phyloP scores from a whole-genome alignment of 2,329 filamentous ascomycete species.

The Neoascochyta sp. region DNA sequence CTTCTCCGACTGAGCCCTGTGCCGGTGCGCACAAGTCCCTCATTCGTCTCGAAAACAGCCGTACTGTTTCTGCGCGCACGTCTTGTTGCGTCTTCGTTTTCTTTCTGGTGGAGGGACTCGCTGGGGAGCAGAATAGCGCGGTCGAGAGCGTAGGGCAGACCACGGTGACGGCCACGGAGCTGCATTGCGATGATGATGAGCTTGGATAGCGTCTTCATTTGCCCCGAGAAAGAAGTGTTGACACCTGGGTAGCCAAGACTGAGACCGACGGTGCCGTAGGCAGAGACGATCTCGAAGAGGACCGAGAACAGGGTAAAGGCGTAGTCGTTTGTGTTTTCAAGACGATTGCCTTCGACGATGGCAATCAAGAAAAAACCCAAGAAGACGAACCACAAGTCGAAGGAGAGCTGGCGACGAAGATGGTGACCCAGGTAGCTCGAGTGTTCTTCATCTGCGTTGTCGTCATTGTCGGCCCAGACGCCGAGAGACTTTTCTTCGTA shows the following conservation, averaged over 20 bases:
- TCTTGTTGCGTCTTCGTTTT: constrained; percentile 51
- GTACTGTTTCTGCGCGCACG: constrained; percentile 32
- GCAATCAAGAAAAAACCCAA: constrained; percentile 88
- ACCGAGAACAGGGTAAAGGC: constrained; percentile 49
- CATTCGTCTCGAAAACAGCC: constrained; percentile 10
- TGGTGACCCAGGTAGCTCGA: constrained; percentile 87
- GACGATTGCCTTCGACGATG: constrained; percentile 74
- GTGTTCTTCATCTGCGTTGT: constrained; percentile 51
- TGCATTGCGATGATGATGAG: constrained; percentile 65
- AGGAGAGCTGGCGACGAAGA: constrained; percentile 87
- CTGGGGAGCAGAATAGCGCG: constrained; percentile 66
- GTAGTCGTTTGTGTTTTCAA: constrained; percentile 59
- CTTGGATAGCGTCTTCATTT: constrained; percentile 71
- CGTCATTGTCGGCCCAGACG: constrained; percentile 57
- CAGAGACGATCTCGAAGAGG: constrained; percentile 43
- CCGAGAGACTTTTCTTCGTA: constrained; percentile 89
- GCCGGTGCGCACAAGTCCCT: constrained; percentile 15
- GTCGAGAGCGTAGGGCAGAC: constrained; percentile 64
- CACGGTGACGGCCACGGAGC: constrained; percentile 62
- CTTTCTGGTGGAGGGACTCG: constrained; percentile 60
- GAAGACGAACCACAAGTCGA: constrained; percentile 97
- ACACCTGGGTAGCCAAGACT: constrained; percentile 74
- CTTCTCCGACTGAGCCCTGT: constrained; percentile 19
- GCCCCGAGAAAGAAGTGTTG: constrained; percentile 76
- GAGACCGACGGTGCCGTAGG: constrained; percentile 79